Evolutionary conservation across 1,284 basidiomycete genomes (phyloP), one percentile per base, ranked within the genome.

Genomic region (Mycena sp.): DNA sequence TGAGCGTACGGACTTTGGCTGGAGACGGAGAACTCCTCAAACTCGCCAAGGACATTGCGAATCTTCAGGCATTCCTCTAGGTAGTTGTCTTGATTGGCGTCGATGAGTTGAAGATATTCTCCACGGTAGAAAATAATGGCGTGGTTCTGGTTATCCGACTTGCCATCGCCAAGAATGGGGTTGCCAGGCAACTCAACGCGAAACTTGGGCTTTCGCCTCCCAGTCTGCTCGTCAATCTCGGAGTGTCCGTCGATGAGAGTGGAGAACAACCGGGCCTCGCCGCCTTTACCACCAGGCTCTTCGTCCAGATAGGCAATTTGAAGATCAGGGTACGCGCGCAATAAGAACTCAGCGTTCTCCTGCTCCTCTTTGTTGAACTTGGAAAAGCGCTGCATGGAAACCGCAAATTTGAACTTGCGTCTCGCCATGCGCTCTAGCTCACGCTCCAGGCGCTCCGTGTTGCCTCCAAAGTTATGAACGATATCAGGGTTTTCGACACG

Each of bases 321-420:
- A 49, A 99, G 80, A 78, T 99, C 98, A 9, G 97, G 98, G 78
- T 99, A 99, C 16, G 97, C 98, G 62, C 97, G 95, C 46, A 99
- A 83, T 71, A 99, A 82, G 84, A 99, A 99, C 78, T 99, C 97
- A 51, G 97, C 96, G 76, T 99, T 99, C 83, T 99, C 97, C 65
- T 95, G 90, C 78, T 99, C 98, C 79, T 99, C 97, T 83, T 98
- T 98, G 87, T 96, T 99, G 87, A 99, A 99, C 80, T 99, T 99
- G 74, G 95, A 92, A 83, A 96, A 99, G 21, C 98, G 93, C 80
- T 99, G 98, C 98, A 99, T 99, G 50, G 97, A 98, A 64, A 99
- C 94, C 70, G 94, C 86, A 76, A 99, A 98, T 81, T 99, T 98
- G 90, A 99, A 99, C 82, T 99, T 99, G 76, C 97, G 89, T 58